Percentiles rank a stretch among this genome's conserved stretches.
Conservation (phyloP, 495 filamentous ascomycete genomes). For the Parathielavia appendiculata region DNA sequence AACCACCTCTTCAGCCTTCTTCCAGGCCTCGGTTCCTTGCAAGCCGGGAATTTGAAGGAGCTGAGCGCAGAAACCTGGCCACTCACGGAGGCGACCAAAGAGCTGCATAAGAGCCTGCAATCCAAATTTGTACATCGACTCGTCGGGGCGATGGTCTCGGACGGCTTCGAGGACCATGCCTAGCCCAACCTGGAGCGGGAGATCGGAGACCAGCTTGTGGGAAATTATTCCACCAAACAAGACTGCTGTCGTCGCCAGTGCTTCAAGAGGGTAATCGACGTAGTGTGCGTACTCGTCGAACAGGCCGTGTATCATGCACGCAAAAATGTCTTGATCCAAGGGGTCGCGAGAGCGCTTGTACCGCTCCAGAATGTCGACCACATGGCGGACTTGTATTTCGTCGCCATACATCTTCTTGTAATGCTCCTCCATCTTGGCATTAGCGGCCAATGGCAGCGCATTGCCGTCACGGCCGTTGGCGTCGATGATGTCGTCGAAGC, state of each 20-base stretch:
- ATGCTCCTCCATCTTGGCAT: slow-evolving; percentile 89
- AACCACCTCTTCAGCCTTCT: slow-evolving; percentile 75
- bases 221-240: slow-evolving; percentile 96
- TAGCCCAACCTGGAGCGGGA: slow-evolving; percentile 85
- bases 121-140: slow-evolving; percentile 96
- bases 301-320: slow-evolving; percentile 96
- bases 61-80: slow-evolving; percentile 82
- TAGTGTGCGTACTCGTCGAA: slow-evolving; percentile 98
- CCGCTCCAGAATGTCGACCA: slow-evolving; percentile 72
- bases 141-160: slow-evolving; percentile 68
- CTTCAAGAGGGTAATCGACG: slow-evolving; percentile 86
- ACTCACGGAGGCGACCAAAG: slow-evolving; percentile 74
- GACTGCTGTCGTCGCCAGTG: slow-evolving; percentile 89
- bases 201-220: slow-evolving; percentile 78
- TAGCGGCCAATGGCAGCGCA: slow-evolving; percentile 66
- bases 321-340: slow-evolving; percentile 85
- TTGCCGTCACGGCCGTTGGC: slow-evolving; percentile 75
- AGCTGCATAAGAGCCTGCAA: slow-evolving; percentile 93
- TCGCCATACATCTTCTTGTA: slow-evolving; percentile 95
- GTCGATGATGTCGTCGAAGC: slow-evolving; percentile 83
- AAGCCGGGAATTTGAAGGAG: slow-evolving; percentile 75
- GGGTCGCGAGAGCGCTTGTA: slow-evolving; percentile 83
- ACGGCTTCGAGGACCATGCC: slow-evolving; percentile 97
- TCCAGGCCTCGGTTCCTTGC: slow-evolving; percentile 76
- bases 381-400: slow-evolving; percentile 71